phyloP scores from a whole-genome alignment of 2,329 filamentous ascomycete genomes.

The Paracoccidioides lutzii region DNA sequence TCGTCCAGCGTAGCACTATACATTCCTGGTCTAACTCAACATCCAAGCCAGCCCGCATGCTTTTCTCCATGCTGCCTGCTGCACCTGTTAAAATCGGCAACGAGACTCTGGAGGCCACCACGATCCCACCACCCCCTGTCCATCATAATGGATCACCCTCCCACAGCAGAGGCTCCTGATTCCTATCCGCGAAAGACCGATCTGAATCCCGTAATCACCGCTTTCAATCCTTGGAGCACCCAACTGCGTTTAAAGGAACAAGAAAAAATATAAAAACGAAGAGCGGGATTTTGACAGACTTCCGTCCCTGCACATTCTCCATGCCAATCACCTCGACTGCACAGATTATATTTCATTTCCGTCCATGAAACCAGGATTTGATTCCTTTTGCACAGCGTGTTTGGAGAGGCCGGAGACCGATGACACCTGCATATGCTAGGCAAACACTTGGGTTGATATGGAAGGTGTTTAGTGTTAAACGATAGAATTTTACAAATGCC shows the following conservation, averaged over 20 bases:
- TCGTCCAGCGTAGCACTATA: conserved; percentile 20
- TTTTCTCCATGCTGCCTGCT: conserved; percentile 13
- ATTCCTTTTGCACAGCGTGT: neutral
- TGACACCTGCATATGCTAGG: neutral
- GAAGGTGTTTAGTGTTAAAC: neutral
- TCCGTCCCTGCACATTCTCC: neutral
- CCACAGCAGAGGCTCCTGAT: neutral
- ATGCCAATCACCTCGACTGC: neutral
- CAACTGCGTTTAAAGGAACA: no score
- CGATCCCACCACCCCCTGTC: conserved; percentile 2
- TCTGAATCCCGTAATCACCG: neutral
- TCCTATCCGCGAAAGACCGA: neutral
- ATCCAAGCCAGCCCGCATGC: conserved; percentile 11
- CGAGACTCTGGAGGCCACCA: conserved; percentile 11
- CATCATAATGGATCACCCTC: neutral
- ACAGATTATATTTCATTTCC: neutral
- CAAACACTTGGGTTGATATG: neutral
- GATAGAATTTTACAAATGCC: neutral
- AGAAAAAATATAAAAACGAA: no score
- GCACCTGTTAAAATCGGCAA: conserved; percentile 11
- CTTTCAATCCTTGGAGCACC: neutral
- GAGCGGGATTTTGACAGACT: neutral
- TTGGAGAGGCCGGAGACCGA: neutral
- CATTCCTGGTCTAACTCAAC: conserved; percentile 16
- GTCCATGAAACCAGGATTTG: neutral